A percentile compares a stretch with the other conserved stretches of the same genome.
These are phyloP conservation scores for Panicum miliaceum DNA, from an alignment of 176 grass and related monocot genomes.

Conservation along the genomic window DNA sequence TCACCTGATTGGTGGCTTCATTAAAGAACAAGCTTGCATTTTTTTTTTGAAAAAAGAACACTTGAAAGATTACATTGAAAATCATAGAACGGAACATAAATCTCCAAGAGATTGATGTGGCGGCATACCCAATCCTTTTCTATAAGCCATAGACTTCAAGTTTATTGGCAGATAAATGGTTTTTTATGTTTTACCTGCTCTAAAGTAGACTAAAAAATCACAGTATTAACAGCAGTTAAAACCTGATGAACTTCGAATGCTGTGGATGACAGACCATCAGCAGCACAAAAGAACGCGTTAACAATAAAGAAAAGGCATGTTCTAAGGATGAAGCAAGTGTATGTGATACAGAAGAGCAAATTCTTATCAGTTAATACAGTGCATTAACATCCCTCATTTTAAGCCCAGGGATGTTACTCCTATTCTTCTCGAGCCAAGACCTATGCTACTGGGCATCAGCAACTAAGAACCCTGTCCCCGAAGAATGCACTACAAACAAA, in stretches of 20 bases:
- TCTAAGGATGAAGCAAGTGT: not conserved
- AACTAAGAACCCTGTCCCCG: not conserved
- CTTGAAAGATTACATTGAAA: not conserved
- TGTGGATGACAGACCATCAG: not conserved
- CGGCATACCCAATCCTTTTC: not conserved
- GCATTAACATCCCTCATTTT: not conserved
- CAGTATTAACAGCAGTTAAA: slow-evolving; percentile 16
- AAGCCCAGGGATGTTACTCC: not conserved
- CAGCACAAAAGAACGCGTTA: not conserved
- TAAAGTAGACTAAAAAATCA: not conserved
- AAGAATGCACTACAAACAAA: slow-evolving; percentile 10
- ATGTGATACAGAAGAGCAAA: slow-evolving; percentile 9
- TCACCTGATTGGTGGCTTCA: not conserved
- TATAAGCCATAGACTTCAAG: not conserved
- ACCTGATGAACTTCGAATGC: not conserved
- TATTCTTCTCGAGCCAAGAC: not conserved
- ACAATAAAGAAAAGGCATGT: not conserved
- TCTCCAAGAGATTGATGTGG: not conserved
- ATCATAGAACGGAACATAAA: not conserved
- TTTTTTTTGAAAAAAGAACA: not conserved
- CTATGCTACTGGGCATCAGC: not conserved
- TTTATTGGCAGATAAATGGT: not conserved
- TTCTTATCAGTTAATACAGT: slow-evolving; percentile 7
- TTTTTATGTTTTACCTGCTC: slow-evolving; percentile 9
- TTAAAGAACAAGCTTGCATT: slow-evolving; percentile 6